Evolutionary conservation across 176 grass and related monocot species (phyloP).

Genomic region (Saccharum officinarum): DNA sequence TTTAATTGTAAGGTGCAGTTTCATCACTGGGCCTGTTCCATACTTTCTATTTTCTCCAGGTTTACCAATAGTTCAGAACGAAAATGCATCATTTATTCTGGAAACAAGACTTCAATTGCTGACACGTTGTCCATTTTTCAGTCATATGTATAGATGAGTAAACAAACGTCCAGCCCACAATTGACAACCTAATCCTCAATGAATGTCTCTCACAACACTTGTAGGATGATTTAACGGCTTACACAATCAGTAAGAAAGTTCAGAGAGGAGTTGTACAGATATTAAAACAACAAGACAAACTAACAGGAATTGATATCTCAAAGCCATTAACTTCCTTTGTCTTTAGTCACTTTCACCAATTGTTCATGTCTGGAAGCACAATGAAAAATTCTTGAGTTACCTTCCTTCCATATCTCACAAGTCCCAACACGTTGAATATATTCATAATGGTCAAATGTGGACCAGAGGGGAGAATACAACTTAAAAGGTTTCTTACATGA

Average conservation of each 20-base stretch:
- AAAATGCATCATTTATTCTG: background rate
- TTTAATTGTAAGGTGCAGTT: too few species aligned
- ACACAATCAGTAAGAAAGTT: background rate
- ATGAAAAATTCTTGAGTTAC: background rate
- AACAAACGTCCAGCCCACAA: background rate
- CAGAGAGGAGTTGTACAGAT: background rate
- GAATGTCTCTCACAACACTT: background rate
- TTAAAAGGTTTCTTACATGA: background rate
- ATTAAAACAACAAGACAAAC: background rate
- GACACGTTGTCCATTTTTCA: background rate
- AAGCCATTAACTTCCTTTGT: background rate
- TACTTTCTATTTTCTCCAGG: background rate
- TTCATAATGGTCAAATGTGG: background rate
- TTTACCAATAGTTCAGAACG: background rate
- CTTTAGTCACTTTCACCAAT: background rate
- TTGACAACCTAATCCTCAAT: background rate
- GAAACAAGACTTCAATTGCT: background rate
- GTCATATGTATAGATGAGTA: background rate
- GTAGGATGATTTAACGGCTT: background rate
- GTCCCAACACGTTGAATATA: background rate
- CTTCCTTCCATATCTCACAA: background rate
- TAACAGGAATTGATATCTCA: background rate
- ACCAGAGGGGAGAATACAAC: background rate
- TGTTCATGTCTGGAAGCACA: background rate
- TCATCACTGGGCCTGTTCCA: too few species aligned